These are phyloP conservation scores for Lasiosphaeria miniovina DNA, from an alignment of 495 filamentous ascomycete genomes.

Conservation along the genomic window DNA sequence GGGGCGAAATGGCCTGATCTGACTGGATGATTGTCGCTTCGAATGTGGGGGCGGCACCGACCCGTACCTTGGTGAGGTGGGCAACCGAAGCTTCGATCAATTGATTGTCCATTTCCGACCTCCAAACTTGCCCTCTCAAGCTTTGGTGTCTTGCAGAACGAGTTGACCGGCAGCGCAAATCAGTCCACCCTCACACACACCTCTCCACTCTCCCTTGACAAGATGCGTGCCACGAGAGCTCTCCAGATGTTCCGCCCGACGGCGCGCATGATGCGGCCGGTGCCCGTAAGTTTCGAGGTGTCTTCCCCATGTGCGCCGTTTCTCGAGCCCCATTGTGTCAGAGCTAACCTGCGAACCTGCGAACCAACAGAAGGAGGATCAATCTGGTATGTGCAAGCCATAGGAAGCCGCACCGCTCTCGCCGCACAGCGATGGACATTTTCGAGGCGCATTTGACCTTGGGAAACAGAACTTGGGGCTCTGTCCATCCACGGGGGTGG, in stretches of 20 bases:
- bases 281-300: conserved; percentile 65
- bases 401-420: conserved; percentile 17
- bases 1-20: neutral
- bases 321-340: conserved; percentile 23
- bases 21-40: neutral
- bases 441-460: neutral
- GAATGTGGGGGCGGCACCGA: neutral
- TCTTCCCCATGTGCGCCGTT: neutral
- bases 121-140: neutral
- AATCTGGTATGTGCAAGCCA: conserved; percentile 65
- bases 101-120: neutral
- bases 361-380: conserved; percentile 67
- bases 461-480: neutral
- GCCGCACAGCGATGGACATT: neutral
- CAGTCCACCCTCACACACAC: neutral
- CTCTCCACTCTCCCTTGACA: conserved; percentile 36
- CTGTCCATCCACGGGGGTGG: neutral
- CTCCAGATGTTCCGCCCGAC: conserved; percentile 56
- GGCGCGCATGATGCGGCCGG: conserved; percentile 65
- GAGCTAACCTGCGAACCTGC: conserved; percentile 31
- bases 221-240: conserved; percentile 66
- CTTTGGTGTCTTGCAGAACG: too few species aligned
- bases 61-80: too few species aligned
- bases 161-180: neutral
- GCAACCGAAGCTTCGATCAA: conserved; percentile 1